Evolutionary conservation across 2,329 filamentous ascomycete species (phyloP).

Genomic region (Pseudogymnoascus pannorum): DNA sequence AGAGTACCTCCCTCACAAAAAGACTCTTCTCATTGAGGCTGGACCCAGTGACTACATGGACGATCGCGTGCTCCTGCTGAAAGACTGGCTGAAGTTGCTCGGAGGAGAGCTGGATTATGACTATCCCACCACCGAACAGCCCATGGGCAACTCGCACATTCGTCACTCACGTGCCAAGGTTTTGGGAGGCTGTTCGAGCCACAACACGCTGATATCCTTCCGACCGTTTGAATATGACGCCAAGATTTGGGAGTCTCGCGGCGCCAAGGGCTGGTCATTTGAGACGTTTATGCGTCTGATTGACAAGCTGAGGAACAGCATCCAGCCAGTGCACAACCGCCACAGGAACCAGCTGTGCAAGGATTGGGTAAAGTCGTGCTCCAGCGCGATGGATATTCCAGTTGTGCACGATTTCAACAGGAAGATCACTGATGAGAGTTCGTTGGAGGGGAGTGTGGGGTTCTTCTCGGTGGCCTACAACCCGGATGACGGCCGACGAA

Average conservation of each 20-base stretch:
- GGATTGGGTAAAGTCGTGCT: conserved; percentile 81
- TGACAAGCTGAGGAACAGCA: conserved; percentile 80
- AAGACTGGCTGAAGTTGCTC: conserved; percentile 78
- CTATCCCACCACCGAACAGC: conserved; percentile 79
- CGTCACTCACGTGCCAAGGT: conserved; percentile 89
- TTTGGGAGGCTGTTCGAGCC: conserved; percentile 83
- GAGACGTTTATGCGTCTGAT: conserved; percentile 74
- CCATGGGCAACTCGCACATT: conserved; percentile 86
- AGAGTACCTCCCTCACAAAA: conserved; percentile 76
- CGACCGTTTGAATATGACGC: conserved; percentile 84
- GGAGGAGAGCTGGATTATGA: conserved; percentile 88
- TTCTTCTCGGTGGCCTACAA: conserved; percentile 92
- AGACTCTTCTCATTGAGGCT: conserved; percentile 76
- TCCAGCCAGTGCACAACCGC: conserved; percentile 77
- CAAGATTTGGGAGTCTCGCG: conserved; percentile 73
- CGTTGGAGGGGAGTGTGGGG: conserved; percentile 68
- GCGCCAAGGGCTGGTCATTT: conserved; percentile 81
- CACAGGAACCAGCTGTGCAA: conserved; percentile 87
- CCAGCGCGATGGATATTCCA: conserved; percentile 70
- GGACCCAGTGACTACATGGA: conserved; percentile 86
- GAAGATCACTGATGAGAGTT: conserved; percentile 67
- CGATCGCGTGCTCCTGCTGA: conserved; percentile 76
- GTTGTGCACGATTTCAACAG: conserved; percentile 81
- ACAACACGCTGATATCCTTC: conserved; percentile 93
- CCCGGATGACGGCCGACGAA: conserved; percentile 76